phyloP scores from a whole-genome alignment of 2,329 filamentous ascomycete species.

The Aphanoascus verrucosus region DNA sequence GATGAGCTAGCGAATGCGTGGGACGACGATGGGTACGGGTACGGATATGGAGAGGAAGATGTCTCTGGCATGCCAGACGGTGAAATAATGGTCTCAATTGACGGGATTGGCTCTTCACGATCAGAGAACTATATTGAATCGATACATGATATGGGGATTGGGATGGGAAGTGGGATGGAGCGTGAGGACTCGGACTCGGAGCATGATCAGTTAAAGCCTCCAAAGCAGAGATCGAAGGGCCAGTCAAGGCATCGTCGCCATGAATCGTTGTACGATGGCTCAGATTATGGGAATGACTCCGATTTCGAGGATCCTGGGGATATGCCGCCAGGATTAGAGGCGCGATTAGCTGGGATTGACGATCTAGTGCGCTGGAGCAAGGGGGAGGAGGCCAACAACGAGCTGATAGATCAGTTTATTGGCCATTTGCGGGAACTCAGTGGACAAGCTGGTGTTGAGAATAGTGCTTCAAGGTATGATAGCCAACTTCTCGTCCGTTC shows the following conservation, averaged over 20 bases:
- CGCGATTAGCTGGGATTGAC: constrained; percentile 46
- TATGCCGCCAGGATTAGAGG: constrained; percentile 46
- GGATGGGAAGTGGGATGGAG: constrained; percentile 5
- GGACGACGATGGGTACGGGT: constrained; percentile 41
- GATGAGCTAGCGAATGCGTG: constrained; percentile 54
- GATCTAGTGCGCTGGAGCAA: constrained; percentile 44
- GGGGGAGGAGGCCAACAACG: constrained; percentile 44
- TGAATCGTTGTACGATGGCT: constrained; percentile 45
- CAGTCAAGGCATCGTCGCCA: constrained; percentile 29
- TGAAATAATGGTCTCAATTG: constrained; percentile 10
- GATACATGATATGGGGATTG: constrained; percentile 21
- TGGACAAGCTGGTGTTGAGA: constrained; percentile 47
- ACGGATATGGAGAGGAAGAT: constrained; percentile 33
- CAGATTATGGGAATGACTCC: constrained; percentile 48
- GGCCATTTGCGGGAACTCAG: constrained; percentile 44
- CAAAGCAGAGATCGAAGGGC: constrained; percentile 29
- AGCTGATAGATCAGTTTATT: constrained; percentile 43
- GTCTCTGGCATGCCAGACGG: constrained; percentile 10
- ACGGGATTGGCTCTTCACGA: constrained; percentile 21
- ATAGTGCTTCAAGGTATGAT: constrained; percentile 44
- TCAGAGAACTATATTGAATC: constrained; percentile 18
- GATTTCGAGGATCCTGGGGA: constrained; percentile 44
- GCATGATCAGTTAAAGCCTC: constrained; percentile 7
- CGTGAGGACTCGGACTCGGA: constrained; percentile 16
- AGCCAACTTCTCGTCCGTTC: neutral